Conservation (phyloP, 345 rosid species). For the Erysimum cheiranthoides region DNA sequence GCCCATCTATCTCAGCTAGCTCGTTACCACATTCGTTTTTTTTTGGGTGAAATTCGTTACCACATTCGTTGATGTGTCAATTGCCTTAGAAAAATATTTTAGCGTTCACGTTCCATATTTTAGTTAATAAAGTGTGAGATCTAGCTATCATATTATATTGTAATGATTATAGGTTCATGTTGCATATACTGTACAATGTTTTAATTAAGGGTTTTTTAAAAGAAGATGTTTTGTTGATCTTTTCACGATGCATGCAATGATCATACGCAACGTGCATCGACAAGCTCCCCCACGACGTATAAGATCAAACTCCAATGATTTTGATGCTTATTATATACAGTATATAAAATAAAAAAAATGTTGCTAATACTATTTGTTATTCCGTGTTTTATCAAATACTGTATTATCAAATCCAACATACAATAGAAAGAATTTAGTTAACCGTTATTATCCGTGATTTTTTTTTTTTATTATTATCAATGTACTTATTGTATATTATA, state of each 20-base stretch:
- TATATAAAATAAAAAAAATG: too few relatives aligned
- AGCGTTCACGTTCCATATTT: not conserved
- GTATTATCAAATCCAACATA: not conserved
- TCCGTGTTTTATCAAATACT: too few relatives aligned
- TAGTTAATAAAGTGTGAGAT: not conserved
- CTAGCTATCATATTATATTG: not conserved
- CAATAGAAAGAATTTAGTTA: not conserved
- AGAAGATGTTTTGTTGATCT: not conserved
- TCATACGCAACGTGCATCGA: conserved; percentile 41
- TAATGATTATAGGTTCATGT: conserved; percentile 15
- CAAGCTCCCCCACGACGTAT: conserved; percentile 36
- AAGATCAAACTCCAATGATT: conserved; percentile 21
- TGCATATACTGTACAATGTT: conserved; percentile 19
- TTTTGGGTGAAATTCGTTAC: too few relatives aligned
- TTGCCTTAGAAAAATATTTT: not conserved
- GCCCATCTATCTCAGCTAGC: not conserved
- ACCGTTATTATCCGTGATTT: not conserved
- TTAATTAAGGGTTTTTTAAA: not conserved
- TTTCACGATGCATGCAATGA: conserved; percentile 43
- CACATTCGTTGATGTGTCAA: not conserved
- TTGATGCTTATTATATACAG: not conserved
- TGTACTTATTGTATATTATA: not conserved
- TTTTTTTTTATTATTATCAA: not conserved
- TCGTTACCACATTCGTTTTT: too few relatives aligned
- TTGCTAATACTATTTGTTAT: not conserved